phyloP scores from a whole-genome alignment of 768 basidiomycete species.

The Phanerodontia chrysosporium region DNA sequence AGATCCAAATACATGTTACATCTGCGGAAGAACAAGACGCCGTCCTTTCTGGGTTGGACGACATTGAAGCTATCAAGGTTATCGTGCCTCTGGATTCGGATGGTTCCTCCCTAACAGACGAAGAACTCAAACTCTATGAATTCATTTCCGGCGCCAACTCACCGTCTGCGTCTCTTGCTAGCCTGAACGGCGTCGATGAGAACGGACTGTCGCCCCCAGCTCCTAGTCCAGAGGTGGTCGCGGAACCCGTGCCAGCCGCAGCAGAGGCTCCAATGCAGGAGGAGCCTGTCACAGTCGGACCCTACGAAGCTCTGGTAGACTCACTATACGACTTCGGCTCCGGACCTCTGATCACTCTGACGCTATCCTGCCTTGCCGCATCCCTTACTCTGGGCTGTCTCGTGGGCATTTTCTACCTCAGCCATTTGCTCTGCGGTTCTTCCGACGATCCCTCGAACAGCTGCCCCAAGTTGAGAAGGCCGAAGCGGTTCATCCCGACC shows the following conservation, averaged over 20 bases:
- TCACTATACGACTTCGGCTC: slow-evolving; percentile 1
- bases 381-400: slow-evolving; percentile 21
- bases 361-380: slow-evolving; percentile 18
- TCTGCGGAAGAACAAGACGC: slow-evolving; percentile 28
- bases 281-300: not conserved
- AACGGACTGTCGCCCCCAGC: slow-evolving; percentile 1
- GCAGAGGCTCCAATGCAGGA: not conserved
- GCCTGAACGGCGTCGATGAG: slow-evolving; percentile 21
- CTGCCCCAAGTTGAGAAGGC: slow-evolving; percentile 19
- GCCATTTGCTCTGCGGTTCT: slow-evolving; percentile 7
- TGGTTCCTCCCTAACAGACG: slow-evolving; percentile 18
- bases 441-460: slow-evolving; percentile 17
- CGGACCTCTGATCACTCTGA: slow-evolving; percentile 11
- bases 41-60: slow-evolving; percentile 25
- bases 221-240: not conserved
- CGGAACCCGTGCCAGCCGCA: not conserved
- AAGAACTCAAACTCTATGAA: slow-evolving; percentile 25
- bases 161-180: slow-evolving; percentile 7
- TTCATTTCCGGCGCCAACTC: slow-evolving; percentile 7
- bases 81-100: slow-evolving; percentile 24
- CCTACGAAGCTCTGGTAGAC: not conserved
- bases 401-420: slow-evolving; percentile 19
- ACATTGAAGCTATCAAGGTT: slow-evolving; percentile 26
- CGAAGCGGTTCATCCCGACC: not conserved
- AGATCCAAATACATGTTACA: slow-evolving; percentile 29